Conservation (phyloP, 371 early-diverging fungal species). For the Mortierella sp. region DNA sequence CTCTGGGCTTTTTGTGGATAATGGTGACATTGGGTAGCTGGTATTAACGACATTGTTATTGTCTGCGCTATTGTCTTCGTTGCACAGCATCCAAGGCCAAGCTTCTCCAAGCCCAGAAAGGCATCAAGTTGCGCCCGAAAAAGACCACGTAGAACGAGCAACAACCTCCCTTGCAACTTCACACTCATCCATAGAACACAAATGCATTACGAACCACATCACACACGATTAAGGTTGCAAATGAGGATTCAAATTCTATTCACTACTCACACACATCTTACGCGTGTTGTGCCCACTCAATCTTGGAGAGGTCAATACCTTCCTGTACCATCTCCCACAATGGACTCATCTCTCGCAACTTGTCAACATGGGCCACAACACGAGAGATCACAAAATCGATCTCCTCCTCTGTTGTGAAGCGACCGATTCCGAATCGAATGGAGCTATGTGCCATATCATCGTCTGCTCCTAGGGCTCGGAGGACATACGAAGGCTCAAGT, state of each 20-base stretch:
- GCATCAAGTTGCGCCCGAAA: slow-evolving; percentile 53
- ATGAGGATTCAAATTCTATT: not conserved
- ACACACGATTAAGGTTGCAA: too few species aligned
- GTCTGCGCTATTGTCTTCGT: too few species aligned
- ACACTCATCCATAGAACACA: slow-evolving; percentile 1
- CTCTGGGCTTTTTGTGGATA: not conserved
- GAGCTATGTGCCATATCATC: slow-evolving; percentile 99
- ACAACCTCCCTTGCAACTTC: not conserved
- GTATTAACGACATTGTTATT: too few species aligned
- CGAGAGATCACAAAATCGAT: slow-evolving; percentile 91
- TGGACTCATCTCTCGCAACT: slow-evolving; percentile 97
- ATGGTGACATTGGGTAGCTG: too few species aligned
- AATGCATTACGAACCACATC: not conserved
- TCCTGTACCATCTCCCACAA: slow-evolving; percentile 96
- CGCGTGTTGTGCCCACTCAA: slow-evolving; percentile 54
- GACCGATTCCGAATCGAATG: slow-evolving; percentile 98
- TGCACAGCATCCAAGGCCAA: slow-evolving; percentile 43
- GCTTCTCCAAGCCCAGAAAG: slow-evolving; percentile 47
- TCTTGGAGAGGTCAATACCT: slow-evolving; percentile 52
- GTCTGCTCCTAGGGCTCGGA: slow-evolving; percentile 98
- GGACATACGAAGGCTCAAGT: slow-evolving; percentile 98
- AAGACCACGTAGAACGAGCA: slow-evolving; percentile 16
- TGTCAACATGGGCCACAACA: slow-evolving; percentile 91
- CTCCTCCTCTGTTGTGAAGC: slow-evolving; percentile 98
- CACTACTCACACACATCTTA: slow-evolving; percentile 12